phyloP scores from a whole-genome alignment of 371 early-diverging fungal genomes.

The Mucor irregularis region DNA sequence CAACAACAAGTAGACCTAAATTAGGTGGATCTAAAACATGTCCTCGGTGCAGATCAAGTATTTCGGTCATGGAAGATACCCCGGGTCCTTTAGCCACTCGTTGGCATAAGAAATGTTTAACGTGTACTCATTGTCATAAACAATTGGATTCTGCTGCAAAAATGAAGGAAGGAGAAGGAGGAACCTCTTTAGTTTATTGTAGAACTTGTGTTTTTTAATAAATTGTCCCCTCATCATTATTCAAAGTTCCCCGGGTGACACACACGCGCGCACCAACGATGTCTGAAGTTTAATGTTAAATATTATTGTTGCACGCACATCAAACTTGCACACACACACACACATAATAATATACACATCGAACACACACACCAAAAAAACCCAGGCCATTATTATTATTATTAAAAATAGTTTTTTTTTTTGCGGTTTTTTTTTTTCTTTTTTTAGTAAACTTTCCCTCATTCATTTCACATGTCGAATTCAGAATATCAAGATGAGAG shows the following conservation, averaged over 20 bases:
- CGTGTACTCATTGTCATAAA: conserved; percentile 54
- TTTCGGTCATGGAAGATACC: conserved; percentile 58
- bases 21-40: conserved; percentile 59
- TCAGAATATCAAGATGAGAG: conserved; percentile 8
- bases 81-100: conserved; percentile 58
- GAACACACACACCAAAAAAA: too few species aligned
- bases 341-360: too few species aligned
- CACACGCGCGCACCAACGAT: too few species aligned
- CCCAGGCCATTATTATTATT: too few species aligned
- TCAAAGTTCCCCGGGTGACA: too few species aligned
- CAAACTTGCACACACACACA: too few species aligned
- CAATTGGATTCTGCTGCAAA: conserved; percentile 61
- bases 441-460: not conserved
- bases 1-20: conserved; percentile 35
- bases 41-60: conserved; percentile 49
- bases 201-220: conserved; percentile 35
- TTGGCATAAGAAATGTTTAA: conserved; percentile 66
- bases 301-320: too few species aligned
- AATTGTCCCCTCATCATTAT: too few species aligned
- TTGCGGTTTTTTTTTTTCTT: not conserved
- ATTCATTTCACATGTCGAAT: conserved; percentile 1
- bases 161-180: conserved; percentile 37
- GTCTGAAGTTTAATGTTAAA: too few species aligned
- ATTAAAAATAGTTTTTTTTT: not conserved
- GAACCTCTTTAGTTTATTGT: conserved; percentile 46